These are phyloP conservation scores for Globisporangium camurandrum DNA, from an alignment of 352 stramenopile species.

Conservation along the genomic window DNA sequence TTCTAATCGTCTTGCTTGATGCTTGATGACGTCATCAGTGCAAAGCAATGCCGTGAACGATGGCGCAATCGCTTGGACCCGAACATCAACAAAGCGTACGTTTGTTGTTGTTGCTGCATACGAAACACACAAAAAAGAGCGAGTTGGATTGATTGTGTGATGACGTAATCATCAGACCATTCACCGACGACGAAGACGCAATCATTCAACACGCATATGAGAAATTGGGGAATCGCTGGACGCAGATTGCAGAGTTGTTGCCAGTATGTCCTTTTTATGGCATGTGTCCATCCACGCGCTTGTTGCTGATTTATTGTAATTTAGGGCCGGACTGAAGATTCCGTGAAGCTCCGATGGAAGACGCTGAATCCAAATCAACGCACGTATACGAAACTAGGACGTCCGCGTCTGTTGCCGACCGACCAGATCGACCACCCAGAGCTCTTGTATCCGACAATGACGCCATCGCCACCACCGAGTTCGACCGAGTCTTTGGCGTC, in stretches of 20 bases:
- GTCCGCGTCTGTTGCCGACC: conserved; percentile 47
- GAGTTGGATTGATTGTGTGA: not conserved
- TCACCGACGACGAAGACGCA: conserved; percentile 61
- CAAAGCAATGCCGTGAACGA: conserved; percentile 95
- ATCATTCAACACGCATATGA: conserved; percentile 74
- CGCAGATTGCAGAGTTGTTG: conserved; percentile 76
- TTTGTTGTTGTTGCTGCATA: no score
- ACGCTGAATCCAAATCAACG: conserved; percentile 74
- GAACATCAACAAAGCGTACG: conserved; percentile 85
- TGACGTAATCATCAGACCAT: conserved; percentile 42
- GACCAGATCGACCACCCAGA: conserved; percentile 24
- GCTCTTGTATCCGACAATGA: conserved; percentile 4
- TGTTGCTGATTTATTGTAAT: not conserved
- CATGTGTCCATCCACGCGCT: not conserved
- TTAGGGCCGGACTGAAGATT: conserved; percentile 69
- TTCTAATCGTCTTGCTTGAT: not conserved
- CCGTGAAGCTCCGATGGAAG: conserved; percentile 80
- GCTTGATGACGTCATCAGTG: conserved; percentile 19
- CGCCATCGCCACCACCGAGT: conserved; percentile 3
- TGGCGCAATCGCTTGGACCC: conserved; percentile 96
- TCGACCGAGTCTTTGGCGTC: conserved; percentile 10
- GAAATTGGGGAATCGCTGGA: conserved; percentile 84
- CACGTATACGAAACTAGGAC: conserved; percentile 66
- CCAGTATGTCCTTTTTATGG: conserved; percentile 38
- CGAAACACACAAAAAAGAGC: no score